Evolutionary conservation across 148 eudicot species (phyloP).

Genomic region (Rhododendron kiyosumense): DNA sequence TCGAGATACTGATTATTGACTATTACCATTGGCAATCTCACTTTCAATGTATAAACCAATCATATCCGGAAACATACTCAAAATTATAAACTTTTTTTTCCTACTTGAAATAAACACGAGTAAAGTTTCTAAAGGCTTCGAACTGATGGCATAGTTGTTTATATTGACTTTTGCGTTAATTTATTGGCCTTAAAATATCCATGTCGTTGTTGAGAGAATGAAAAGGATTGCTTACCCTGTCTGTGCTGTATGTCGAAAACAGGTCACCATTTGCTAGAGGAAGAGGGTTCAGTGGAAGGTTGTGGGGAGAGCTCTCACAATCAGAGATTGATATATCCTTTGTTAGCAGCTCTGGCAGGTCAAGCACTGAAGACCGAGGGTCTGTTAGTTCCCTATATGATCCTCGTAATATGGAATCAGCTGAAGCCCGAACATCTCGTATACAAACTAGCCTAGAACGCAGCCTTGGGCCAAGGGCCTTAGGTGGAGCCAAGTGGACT

Average conservation of each 20-base stretch:
- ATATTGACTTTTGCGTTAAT: not conserved
- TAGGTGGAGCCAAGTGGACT: slow-evolving; percentile 43
- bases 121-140: not conserved
- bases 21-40: not conserved
- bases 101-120: not conserved
- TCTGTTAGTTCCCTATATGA: slow-evolving; percentile 43
- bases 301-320: slow-evolving; percentile 48
- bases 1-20: not conserved
- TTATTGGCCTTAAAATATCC: not conserved
- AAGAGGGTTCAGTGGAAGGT: slow-evolving; percentile 27
- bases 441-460: slow-evolving; percentile 56
- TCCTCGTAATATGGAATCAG: slow-evolving; percentile 23
- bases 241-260: slow-evolving; percentile 2
- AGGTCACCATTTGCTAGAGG: slow-evolving; percentile 45
- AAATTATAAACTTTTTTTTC: not conserved
- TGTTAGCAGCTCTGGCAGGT: slow-evolving; percentile 68
- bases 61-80: not conserved
- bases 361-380: slow-evolving; percentile 48
- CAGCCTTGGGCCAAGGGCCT: slow-evolving; percentile 43
- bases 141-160: not conserved
- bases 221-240: not conserved
- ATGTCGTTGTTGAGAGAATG: not conserved
- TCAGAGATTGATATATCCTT: slow-evolving; percentile 72
- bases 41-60: not conserved
- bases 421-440: slow-evolving; percentile 33